These are phyloP conservation scores for Zygnema circumcarinatum DNA, from an alignment of 139 green algal species.

Conservation along the genomic window DNA sequence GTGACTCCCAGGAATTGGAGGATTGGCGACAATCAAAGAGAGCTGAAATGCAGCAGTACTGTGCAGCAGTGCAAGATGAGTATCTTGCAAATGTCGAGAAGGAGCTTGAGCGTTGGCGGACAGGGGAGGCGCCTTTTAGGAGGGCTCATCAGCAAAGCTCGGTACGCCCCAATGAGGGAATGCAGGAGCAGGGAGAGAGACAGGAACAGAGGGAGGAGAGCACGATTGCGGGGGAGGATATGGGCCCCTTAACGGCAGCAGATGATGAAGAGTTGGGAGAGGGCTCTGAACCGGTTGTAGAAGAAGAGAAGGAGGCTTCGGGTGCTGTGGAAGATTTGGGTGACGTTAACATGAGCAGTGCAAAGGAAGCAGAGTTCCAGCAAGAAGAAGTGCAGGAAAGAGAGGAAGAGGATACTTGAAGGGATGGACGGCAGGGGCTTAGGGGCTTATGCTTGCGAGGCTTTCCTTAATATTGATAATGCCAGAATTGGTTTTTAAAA, in stretches of 20 bases:
- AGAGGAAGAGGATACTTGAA: background rate
- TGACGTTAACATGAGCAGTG: background rate
- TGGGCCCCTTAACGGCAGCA: background rate
- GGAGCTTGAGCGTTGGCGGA: background rate
- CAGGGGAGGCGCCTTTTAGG: background rate
- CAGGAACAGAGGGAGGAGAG: background rate
- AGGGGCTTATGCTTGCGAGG: background rate
- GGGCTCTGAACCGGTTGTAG: background rate
- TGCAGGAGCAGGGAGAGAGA: background rate
- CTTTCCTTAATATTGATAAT: background rate
- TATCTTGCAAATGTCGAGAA: background rate
- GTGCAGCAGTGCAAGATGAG: background rate
- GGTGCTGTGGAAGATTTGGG: background rate
- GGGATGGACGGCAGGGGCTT: too few species aligned
- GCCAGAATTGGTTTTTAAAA: background rate
- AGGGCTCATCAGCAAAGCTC: background rate
- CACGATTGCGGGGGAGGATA: background rate
- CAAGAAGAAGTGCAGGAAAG: background rate
- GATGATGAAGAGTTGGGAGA: background rate
- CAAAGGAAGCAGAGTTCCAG: background rate
- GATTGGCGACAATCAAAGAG: background rate
- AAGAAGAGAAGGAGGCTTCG: background rate
- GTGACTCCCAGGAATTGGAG: background rate
- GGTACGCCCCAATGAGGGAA: background rate
- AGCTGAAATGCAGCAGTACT: slow-evolving; percentile 11